Percentiles rank a stretch among this genome's conserved stretches.
phyloP scores from a whole-genome alignment of 441 rosid species.

The Erodium texanum region DNA sequence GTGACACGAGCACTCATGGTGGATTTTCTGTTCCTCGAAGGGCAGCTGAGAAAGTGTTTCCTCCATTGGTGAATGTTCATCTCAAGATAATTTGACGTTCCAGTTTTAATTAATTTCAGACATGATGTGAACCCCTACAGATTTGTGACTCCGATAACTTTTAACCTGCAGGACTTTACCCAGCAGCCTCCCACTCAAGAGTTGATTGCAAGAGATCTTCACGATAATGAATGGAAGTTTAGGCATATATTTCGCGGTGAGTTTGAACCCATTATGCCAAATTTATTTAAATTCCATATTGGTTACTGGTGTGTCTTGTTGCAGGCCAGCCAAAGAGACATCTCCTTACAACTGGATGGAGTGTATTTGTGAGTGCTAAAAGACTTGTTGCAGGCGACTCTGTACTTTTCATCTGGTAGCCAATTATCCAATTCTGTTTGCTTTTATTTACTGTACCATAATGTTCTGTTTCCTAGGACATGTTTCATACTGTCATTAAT shows the following conservation, averaged over 20 bases:
- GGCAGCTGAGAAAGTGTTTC: conserved; percentile 98
- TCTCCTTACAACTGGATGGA: conserved; percentile 98
- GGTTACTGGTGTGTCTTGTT: conserved; percentile 17
- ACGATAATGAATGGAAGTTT: conserved; percentile 94
- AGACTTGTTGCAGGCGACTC: conserved; percentile 95
- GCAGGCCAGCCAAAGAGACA: conserved; percentile 98
- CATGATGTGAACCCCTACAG: neutral
- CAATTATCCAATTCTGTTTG: conserved; percentile 7
- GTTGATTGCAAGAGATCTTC: conserved; percentile 91
- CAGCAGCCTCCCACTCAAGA: conserved; percentile 96
- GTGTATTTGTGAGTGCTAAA: conserved; percentile 93
- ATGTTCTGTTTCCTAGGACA: neutral
- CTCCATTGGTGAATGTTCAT: conserved; percentile 62
- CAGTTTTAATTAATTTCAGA: neutral
- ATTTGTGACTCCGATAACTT: conserved; percentile 14
- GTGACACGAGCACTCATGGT: conserved; percentile 99
- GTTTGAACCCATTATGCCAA: neutral
- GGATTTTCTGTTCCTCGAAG: conserved; percentile 99
- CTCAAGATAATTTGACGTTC: neutral
- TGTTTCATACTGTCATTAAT: neutral
- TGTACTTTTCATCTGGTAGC: conserved; percentile 90
- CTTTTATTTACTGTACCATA: neutral
- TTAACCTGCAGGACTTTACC: conserved; percentile 60
- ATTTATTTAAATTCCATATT: no score
- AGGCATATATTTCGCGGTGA: conserved; percentile 94